phyloP scores from a whole-genome alignment of 208 protist species.

The Leishmania guyanensis region DNA sequence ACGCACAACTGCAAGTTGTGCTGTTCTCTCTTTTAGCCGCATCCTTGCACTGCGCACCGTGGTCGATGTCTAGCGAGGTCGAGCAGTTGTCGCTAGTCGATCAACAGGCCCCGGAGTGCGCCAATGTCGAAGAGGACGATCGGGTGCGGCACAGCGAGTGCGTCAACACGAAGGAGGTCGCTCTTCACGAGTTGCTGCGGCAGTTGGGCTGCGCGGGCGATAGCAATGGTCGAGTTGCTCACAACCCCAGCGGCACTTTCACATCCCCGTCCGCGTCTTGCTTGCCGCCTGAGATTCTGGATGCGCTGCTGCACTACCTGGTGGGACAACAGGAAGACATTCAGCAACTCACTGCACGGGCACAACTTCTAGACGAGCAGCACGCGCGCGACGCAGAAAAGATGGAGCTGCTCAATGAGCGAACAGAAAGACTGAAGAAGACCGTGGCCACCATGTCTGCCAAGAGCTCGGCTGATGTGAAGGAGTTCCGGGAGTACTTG shows the following conservation, averaged over 20 bases:
- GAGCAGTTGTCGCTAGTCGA: slow-evolving; percentile 37
- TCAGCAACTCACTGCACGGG: slow-evolving; percentile 12
- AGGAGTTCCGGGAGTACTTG: slow-evolving; percentile 42
- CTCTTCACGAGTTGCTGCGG: slow-evolving; percentile 30
- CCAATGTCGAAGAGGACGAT: slow-evolving; percentile 46
- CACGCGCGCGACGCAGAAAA: slow-evolving; percentile 20
- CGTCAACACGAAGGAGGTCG: slow-evolving; percentile 58
- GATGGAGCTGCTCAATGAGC: slow-evolving; percentile 39
- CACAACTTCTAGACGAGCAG: slow-evolving; percentile 19
- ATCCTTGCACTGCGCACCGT: background rate
- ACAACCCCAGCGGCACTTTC: background rate
- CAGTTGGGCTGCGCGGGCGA: slow-evolving; percentile 8
- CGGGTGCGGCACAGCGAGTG: slow-evolving; percentile 73
- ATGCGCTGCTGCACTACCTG: slow-evolving; percentile 40
- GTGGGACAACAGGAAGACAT: slow-evolving; percentile 33
- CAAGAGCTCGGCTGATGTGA: slow-evolving; percentile 56
- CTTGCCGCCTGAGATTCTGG: slow-evolving; percentile 38
- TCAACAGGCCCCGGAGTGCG: slow-evolving; percentile 27
- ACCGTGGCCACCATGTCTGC: slow-evolving; percentile 50
- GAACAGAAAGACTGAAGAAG: slow-evolving; percentile 40
- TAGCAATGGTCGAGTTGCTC: background rate
- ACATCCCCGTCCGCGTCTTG: slow-evolving; percentile 3
- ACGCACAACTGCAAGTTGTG: background rate
- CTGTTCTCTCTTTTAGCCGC: background rate
- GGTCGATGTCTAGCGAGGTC: slow-evolving; percentile 14